Conservation (phyloP, 2,329 filamentous ascomycete genomes). For the Neonectria magnoliae region DNA sequence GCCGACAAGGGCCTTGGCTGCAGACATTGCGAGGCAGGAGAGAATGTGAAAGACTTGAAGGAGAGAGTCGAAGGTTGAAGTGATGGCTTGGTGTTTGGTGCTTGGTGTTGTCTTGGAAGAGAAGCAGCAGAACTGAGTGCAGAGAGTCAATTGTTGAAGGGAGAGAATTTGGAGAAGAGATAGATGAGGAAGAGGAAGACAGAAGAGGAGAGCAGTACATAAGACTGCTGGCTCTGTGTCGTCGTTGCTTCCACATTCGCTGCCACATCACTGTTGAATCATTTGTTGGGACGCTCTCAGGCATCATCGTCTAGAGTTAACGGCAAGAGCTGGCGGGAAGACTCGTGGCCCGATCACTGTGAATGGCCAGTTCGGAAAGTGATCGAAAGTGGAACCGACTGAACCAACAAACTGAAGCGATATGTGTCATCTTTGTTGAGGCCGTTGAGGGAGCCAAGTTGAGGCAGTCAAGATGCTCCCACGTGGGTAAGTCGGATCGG, state of each 20-base stretch:
- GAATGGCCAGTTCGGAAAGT: not conserved
- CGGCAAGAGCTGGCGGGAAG: slow-evolving; percentile 10
- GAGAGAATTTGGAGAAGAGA: slow-evolving; percentile 1
- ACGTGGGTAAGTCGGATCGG: not conserved
- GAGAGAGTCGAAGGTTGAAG: not conserved
- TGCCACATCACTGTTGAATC: not conserved
- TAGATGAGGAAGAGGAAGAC: slow-evolving; percentile 4
- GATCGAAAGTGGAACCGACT: not conserved
- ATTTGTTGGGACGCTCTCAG: slow-evolving; percentile 19
- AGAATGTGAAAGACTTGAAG: not conserved
- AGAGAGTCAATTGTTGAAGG: slow-evolving; percentile 5
- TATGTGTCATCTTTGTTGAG: not conserved
- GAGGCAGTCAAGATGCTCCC: slow-evolving; percentile 1
- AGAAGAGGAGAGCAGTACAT: not conserved
- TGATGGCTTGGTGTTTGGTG: not conserved
- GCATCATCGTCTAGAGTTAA: slow-evolving; percentile 1
- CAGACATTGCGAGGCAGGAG: slow-evolving; percentile 34
- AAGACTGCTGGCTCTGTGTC: not conserved
- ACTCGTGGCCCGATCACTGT: not conserved
- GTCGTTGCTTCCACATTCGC: not conserved
- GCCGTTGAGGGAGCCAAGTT: not conserved
- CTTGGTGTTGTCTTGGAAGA: slow-evolving; percentile 1
- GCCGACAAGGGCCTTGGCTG: slow-evolving; percentile 34
- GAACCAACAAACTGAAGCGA: not conserved
- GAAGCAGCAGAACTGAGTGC: not conserved